Evolutionary conservation across 2,329 filamentous ascomycete species (phyloP), one percentile per base, ranked within the genome.

Genomic region (Diplodia scrobiculata): DNA sequence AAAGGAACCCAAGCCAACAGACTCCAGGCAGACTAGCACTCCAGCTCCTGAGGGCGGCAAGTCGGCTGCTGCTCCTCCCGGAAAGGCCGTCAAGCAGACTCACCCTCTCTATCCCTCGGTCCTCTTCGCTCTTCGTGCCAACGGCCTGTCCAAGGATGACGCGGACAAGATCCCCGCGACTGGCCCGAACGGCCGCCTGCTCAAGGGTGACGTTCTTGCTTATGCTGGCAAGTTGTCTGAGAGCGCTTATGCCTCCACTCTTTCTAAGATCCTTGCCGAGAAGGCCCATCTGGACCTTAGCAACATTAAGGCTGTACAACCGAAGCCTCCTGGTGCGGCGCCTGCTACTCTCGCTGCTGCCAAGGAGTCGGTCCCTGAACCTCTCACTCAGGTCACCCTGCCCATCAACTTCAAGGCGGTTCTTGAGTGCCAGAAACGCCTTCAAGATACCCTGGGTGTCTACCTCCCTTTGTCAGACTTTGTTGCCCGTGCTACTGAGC

Each of bases 141-240:
- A 96, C 74, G 88, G 89, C 69, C 81, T 99, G 65, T 84, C 90
- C 72, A 86, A 89, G 71, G 87, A 88, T 54, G 91, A 92, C 67
- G 84, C 92, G 63, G 84, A 87, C 78, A 89, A 91, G 77, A 97
- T 98, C 77, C 90, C 88, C 63, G 90, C 92, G 5, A 94, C 91
- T 21, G 95, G 95, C 27, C 95, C 95, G 34, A 88, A 89, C 73
- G 92, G 93, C 67, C 89, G 95, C 68, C 83, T 99, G 65, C 84
- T 99, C 68, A 99, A 99, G 84, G 95, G 95, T 66, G 95, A 99
- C 75, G 89, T 99, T 6, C 87, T 99, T 64, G 93, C 92, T 55
- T 95, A 94, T 78, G 79, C 98, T 17, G 95, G 95, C 69, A 83
- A 84, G 71, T 91, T 97, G 73, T 66, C 65, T 3, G 83, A 89